These are phyloP conservation scores for Rhododendron molle DNA, from an alignment of 148 eudicot genomes.

Conservation along the genomic window DNA sequence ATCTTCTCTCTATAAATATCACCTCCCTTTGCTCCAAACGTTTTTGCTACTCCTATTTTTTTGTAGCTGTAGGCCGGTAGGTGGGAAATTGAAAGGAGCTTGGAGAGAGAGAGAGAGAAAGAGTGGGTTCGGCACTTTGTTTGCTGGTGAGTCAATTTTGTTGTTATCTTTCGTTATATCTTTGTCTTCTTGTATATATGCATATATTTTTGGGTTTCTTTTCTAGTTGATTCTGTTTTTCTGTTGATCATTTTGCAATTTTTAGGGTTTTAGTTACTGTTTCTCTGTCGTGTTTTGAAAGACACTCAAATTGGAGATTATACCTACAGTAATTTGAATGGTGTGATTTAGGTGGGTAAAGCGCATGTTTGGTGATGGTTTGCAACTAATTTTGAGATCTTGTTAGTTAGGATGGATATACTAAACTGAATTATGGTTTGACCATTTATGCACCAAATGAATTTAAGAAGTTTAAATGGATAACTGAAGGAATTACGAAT, in stretches of 20 bases:
- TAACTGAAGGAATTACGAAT: neutral
- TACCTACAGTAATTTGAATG: neutral
- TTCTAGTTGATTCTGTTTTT: neutral
- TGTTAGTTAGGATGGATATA: neutral
- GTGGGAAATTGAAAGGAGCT: slow-evolving; percentile 13
- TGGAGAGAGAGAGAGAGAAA: slow-evolving; percentile 12
- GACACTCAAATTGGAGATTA: neutral
- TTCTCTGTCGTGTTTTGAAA: neutral
- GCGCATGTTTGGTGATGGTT: neutral
- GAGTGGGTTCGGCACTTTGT: neutral
- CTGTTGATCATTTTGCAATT: neutral
- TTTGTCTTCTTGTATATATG: neutral
- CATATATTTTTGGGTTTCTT: neutral
- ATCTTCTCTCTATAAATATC: slow-evolving; percentile 37
- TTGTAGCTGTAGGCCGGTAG: slow-evolving; percentile 11
- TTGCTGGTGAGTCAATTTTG: slow-evolving; percentile 3
- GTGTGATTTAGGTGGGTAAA: neutral
- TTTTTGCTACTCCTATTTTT: neutral
- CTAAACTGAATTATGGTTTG: neutral
- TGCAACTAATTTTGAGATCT: neutral
- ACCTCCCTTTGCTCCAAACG: neutral
- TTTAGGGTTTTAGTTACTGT: neutral
- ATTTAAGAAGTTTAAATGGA: neutral
- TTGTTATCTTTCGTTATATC: neutral
- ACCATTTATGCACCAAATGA: neutral